Base-by-base conservation (phyloP, 2,329 filamentous ascomycete species). In the Escovopsis sp. region DNA sequence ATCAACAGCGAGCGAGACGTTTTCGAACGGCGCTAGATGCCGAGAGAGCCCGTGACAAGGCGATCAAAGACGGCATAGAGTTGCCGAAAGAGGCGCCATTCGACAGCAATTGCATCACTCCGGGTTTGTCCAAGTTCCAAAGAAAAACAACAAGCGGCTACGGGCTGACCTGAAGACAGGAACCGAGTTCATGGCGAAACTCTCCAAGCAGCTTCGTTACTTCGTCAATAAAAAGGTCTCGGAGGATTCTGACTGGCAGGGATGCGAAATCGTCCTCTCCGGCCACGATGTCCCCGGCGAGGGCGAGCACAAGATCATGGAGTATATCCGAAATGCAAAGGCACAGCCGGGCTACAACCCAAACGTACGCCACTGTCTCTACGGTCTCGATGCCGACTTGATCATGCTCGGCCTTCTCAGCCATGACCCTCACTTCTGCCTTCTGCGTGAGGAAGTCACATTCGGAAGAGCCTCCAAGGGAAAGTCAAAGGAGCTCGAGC, bases 291-390 rank as follows among this genome's bases (percentile, higher is more conserved):
- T 96, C 26, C 91, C 91, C 6, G 91, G 91, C 54, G 93, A 98
- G 65, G 91, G 91, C 54, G 91, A 98, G 64, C 91, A 98, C 70
- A 98, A 98, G 68, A 94, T 98, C 64, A 98, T 98, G 91, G 93
- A 98, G 64, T 98, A 98, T 63, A 98, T 98, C 62, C 84, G 91
- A 53, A 85, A 93, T 63, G 85, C 91, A 48, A 96, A 96, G 70
- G 87, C 89, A 39, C 91, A 98, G 62, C 85, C 85, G 2, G 77
- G 81, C 49, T 98, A 98, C 63, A 81, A 94, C 60, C 75, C 85
- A 40, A 96, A 98, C 56, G 77, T 94, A 48, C 85, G 91, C 45
- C 91, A 98, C 64, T 98, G 93, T 63, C 72, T 98, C 48, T 98
- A 98, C 64, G 93, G 93, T 23, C 74, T 98, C 40, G 91, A 98